Percentiles rank a stretch among this genome's conserved stretches.
Conservation (phyloP, 441 rosid genomes). For the Codiaeum variegatum region DNA sequence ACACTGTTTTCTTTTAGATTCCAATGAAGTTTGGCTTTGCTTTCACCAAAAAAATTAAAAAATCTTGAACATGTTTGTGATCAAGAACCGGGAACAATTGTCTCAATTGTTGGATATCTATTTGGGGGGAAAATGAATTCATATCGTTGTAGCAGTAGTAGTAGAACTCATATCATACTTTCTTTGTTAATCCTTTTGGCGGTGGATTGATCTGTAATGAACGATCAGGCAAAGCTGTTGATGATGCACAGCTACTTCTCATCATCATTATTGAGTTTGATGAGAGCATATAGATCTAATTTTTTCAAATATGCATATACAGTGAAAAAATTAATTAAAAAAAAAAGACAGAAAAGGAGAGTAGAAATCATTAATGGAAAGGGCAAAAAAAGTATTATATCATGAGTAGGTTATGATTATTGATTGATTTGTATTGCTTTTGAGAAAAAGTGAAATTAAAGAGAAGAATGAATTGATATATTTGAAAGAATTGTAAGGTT, state of each 20-base stretch:
- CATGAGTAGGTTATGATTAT: constrained; percentile 79
- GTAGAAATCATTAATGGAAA: constrained; percentile 11
- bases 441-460: constrained; percentile 8
- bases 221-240: constrained; percentile 57
- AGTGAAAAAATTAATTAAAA: constrained; percentile 10
- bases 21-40: too few relatives aligned
- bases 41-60: too few relatives aligned
- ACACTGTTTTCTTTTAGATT: too few relatives aligned
- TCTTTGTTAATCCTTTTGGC: constrained; percentile 27
- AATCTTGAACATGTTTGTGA: too few relatives aligned
- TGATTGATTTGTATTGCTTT: constrained; percentile 44
- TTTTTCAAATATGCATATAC: constrained; percentile 2
- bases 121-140: too few relatives aligned
- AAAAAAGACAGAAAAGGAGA: constrained; percentile 22
- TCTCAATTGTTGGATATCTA: too few relatives aligned
- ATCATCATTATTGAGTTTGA: constrained; percentile 30
- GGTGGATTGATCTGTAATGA: constrained; percentile 92
- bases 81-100: too few relatives aligned
- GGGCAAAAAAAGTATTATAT: constrained; percentile 47
- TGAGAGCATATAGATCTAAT: constrained; percentile 33
- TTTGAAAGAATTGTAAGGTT: too few relatives aligned
- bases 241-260: constrained; percentile 24
- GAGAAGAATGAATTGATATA: constrained; percentile 14
- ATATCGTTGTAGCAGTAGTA: constrained; percentile 43
- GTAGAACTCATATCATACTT: constrained; percentile 53